These are phyloP conservation scores for Xylaria curta DNA, from an alignment of 495 filamentous ascomycete genomes.

Conservation along the genomic window DNA sequence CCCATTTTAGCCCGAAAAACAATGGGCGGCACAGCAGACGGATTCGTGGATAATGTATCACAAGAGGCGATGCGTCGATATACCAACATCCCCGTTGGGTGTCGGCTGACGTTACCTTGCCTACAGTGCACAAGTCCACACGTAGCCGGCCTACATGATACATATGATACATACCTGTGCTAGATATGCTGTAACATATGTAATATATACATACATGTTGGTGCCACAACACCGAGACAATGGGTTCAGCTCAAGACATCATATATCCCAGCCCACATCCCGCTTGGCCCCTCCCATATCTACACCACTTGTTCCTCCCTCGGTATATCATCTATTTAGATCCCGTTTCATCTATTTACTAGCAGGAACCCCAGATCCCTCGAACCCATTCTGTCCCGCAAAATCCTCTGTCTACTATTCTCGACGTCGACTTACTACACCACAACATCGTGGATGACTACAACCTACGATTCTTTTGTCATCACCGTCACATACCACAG, in stretches of 20 bases:
- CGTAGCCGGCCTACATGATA: background rate
- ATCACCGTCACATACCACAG: background rate
- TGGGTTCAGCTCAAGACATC: slow-evolving; percentile 6
- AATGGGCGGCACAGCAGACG: slow-evolving; percentile 22
- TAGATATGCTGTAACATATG: background rate
- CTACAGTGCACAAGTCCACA: slow-evolving; percentile 2
- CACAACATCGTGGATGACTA: slow-evolving; percentile 7
- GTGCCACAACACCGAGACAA: slow-evolving; percentile 14
- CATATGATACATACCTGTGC: background rate
- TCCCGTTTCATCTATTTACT: slow-evolving; percentile 16
- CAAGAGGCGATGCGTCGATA: background rate
- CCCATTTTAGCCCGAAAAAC: slow-evolving; percentile 21
- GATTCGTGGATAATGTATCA: slow-evolving; percentile 24
- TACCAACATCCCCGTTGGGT: slow-evolving; percentile 12
- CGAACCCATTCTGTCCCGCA: slow-evolving; percentile 1
- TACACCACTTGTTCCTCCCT: background rate
- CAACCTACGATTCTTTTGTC: background rate
- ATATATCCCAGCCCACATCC: slow-evolving; percentile 12
- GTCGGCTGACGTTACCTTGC: slow-evolving; percentile 24
- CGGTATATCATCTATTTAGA: background rate
- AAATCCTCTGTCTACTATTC: slow-evolving; percentile 13
- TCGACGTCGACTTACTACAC: slow-evolving; percentile 20
- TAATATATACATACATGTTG: background rate
- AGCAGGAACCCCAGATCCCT: background rate
- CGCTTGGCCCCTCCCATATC: background rate